Evolutionary conservation across 768 basidiomycete genomes (phyloP), one percentile per base, ranked within the genome.

Genomic region (Lactifluus hygrophoroides): DNA sequence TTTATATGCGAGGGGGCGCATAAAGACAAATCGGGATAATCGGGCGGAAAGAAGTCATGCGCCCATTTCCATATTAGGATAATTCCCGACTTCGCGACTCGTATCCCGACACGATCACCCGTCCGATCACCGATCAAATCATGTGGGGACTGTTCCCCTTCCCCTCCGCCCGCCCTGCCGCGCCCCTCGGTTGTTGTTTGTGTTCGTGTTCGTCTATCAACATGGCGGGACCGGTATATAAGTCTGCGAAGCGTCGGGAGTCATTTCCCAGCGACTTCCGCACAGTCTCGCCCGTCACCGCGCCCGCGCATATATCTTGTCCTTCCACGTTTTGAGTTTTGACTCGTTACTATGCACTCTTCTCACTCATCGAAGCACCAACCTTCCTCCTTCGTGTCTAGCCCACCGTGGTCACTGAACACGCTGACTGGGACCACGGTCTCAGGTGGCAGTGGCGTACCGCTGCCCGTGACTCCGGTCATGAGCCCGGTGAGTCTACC

Each of bases 401-500:
- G 61, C 44, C 61, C 61, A 14, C 16, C 58, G 42, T 62, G 61
- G 61, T 62, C 61, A 3, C 3, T 62, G 25, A 62, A 60, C 52
- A 17, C 58, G 43, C 48, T 62, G 43, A 54, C 61, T 1, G 51
- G 57, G 35, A 60, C 57, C 21, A 37, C 54, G 9, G 49, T 23
- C 49, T 62, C 61, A 17, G 43, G 52, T 19, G 13, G 38, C 23
- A 38, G 37, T 10, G 50, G 49, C 3, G 34, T 38, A 7, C 27
- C 32, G 14, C 51, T 19, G 5, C 61, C 61, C 35, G 43, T 43
- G 21, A 59, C 58, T 19, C 61, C 61, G 52, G 43, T 34, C 30
- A 5, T 62, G 23, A 54, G 25, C 45, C 46, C 61, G 28, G 61
- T 62, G 28, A 54, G 57, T 54, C 58, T 62, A 23, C 61, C 58